Percentiles rank a stretch among this genome's conserved stretches.
These are phyloP conservation scores for Juglanconis oblonga DNA, from an alignment of 2,329 filamentous ascomycete species.

Conservation along the genomic window DNA sequence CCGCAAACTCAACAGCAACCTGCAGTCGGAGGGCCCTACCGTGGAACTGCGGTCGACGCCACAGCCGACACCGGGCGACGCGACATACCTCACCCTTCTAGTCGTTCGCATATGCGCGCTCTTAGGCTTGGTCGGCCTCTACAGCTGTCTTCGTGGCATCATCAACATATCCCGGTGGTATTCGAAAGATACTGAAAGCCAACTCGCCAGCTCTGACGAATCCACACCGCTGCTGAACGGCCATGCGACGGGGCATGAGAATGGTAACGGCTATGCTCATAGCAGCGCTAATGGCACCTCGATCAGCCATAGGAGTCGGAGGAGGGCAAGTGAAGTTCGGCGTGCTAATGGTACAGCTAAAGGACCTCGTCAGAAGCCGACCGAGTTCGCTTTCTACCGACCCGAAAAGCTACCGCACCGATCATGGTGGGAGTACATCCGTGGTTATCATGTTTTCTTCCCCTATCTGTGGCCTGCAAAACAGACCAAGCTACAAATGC, in stretches of 20 bases:
- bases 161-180: conserved; percentile 29
- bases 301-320: conserved; percentile 23
- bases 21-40: conserved; percentile 35
- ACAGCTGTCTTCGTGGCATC: conserved; percentile 43
- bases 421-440: conserved; percentile 94
- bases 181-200: not conserved
- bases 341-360: conserved; percentile 36
- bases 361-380: conserved; percentile 34
- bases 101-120: conserved; percentile 13
- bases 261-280: conserved; percentile 21
- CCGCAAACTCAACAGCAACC: conserved; percentile 30
- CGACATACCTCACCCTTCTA: conserved; percentile 9
- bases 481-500: conserved; percentile 66
- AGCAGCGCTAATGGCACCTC: conserved; percentile 27
- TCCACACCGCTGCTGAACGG: conserved; percentile 60
- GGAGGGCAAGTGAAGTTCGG: conserved; percentile 24
- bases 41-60: conserved; percentile 40
- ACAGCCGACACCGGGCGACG: conserved; percentile 34
- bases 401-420: conserved; percentile 81
- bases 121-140: conserved; percentile 13
- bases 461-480: conserved; percentile 95
- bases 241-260: conserved; percentile 32
- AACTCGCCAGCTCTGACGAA: conserved; percentile 45
- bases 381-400: conserved; percentile 78
- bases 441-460: conserved; percentile 90